Percentiles rank a stretch among this genome's conserved stretches.
These are phyloP conservation scores for Xylariaceae sp. DNA, from an alignment of 2,329 filamentous ascomycete species.

Conservation along the genomic window DNA sequence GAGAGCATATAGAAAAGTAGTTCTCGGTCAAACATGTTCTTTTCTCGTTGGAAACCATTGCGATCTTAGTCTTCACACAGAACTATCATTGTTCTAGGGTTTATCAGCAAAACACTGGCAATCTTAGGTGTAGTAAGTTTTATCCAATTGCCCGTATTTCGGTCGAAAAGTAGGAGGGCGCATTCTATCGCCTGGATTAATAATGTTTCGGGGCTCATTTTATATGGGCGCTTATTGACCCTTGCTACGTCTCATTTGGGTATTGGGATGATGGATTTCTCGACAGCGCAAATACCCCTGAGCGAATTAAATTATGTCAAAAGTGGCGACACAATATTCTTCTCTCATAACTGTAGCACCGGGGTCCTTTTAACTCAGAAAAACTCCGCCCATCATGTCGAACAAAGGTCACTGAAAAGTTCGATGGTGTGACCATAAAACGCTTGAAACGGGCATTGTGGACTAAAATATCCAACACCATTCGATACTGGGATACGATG, in stretches of 20 bases:
- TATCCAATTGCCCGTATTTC: too few species aligned
- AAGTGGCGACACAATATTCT: background rate
- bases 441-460: conserved; percentile 17
- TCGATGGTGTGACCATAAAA: background rate
- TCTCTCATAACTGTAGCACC: background rate
- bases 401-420: background rate
- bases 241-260: conserved; percentile 10
- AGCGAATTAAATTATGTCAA: conserved; percentile 2
- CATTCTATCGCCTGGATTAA: too few species aligned
- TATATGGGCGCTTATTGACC: conserved; percentile 15
- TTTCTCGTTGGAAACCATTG: too few species aligned
- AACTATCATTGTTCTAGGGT: too few species aligned
- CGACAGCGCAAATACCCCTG: conserved; percentile 45
- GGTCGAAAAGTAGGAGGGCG: too few species aligned
- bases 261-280: conserved; percentile 45
- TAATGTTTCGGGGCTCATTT: conserved; percentile 1
- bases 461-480: conserved; percentile 8
- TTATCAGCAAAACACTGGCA: too few species aligned
- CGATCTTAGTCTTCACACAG: too few species aligned
- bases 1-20: too few species aligned
- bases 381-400: background rate
- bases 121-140: too few species aligned
- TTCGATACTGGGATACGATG: conserved; percentile 25
- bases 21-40: too few species aligned
- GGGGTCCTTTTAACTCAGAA: background rate